Evolutionary conservation across 2,329 filamentous ascomycete genomes (phyloP), one percentile per base, ranked within the genome.

Genomic region (Diplocarpon rosae): DNA sequence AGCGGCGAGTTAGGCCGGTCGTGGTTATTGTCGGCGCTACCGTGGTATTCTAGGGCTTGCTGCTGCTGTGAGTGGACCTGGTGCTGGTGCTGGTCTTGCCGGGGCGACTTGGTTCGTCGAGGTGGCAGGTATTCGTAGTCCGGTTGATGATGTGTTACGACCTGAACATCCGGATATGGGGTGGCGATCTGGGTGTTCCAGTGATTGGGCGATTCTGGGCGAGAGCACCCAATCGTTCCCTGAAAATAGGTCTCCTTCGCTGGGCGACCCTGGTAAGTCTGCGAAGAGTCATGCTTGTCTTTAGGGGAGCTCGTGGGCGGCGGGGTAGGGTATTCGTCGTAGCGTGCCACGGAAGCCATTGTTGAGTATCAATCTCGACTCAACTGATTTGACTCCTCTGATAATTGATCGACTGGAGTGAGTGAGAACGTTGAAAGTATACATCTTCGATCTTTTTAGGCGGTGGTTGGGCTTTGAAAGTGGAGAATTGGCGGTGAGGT

Each of bases 241-340:
- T 39, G 29, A 34, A 42, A 46, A 30, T 46, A 46, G 5, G 31
- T 36, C 10, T 32, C 38, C 11, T 36, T 31, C 29, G 38, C 38
- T 33, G 39, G 36, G 14, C 31, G 39, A 33, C 14, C 24, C 15
- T 43, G 31, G 29, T 45, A 39, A 29, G 11, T 32, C 11, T 12
- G 30, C 3, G 11, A 12, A 14, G 30, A 37, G 33, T 33, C 24
- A 15, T 43, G 34, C 35, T 43, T 27, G 37, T 42, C 29, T 32
- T 49, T 45, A 8, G 50, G 48, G 16, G 50, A 52, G 37, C 46
- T 47, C 6, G 48, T 49, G 3, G 39, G 46, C 10, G 50, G 50
- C 34, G 50, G 50, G 9, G 48, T 51, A 16, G 50, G 50, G 24
- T 52, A 52, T 12, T 45, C 29, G 34, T 13, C 30, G 35, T 45